phyloP scores from a whole-genome alignment of 371 early-diverging fungal genomes.

The Blakeslea trispora region DNA sequence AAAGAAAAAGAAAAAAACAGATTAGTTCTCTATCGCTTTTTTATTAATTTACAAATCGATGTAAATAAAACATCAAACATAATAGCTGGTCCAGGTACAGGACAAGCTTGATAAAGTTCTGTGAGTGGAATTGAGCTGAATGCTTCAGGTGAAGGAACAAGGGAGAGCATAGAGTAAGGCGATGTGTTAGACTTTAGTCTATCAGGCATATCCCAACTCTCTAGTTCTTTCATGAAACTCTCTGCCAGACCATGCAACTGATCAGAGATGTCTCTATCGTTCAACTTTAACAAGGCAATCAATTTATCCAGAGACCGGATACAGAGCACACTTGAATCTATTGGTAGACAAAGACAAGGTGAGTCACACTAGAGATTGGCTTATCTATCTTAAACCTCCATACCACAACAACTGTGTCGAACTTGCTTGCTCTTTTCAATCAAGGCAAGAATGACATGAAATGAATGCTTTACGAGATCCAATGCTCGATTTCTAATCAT shows the following conservation, averaged over 20 bases:
- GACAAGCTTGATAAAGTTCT: neutral
- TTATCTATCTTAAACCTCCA: too few species aligned
- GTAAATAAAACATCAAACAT: neutral
- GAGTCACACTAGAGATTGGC: too few species aligned
- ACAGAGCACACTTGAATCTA: neutral
- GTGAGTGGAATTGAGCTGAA: neutral
- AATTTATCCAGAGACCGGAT: neutral
- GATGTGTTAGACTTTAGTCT: neutral
- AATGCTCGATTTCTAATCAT: too few species aligned
- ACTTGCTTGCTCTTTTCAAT: too few species aligned
- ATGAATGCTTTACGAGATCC: too few species aligned
- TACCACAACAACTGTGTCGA: too few species aligned
- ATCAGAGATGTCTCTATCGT: neutral
- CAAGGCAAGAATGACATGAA: too few species aligned
- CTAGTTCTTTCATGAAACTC: too few species aligned
- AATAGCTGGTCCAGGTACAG: neutral
- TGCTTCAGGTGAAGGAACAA: neutral
- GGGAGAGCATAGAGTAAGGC: neutral
- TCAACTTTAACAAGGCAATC: neutral
- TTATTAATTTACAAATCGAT: neutral
- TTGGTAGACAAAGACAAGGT: too few species aligned
- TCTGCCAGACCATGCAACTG: neutral
- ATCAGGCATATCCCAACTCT: neutral
- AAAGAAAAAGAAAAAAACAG: constrained; percentile 1
- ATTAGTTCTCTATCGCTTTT: neutral